A percentile compares a stretch with the other conserved stretches of the same genome.
These are phyloP conservation scores for Heliosperma pusillum DNA, from an alignment of 148 eudicot genomes.

Conservation along the genomic window DNA sequence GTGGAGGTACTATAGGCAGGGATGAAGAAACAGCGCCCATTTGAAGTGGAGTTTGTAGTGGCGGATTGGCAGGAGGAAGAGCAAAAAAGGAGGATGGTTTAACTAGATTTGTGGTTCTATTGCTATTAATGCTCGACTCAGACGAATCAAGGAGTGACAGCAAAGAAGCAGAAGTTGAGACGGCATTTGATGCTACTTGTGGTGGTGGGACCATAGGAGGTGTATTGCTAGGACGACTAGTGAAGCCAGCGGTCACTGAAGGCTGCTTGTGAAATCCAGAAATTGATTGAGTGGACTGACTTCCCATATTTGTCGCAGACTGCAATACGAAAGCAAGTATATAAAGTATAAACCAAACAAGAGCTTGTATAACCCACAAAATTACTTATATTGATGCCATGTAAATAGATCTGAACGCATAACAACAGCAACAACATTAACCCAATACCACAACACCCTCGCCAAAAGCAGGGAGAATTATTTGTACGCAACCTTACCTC, in stretches of 20 bases:
- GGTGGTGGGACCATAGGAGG: constrained; percentile 36
- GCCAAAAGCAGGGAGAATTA: background rate
- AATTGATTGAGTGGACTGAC: constrained; percentile 39
- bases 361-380: background rate
- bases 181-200: constrained; percentile 37
- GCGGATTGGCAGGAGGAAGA: constrained; percentile 44
- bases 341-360: constrained; percentile 9
- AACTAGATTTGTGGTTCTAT: constrained; percentile 48
- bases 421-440: background rate
- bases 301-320: constrained; percentile 58
- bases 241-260: constrained; percentile 32
- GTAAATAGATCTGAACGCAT: constrained; percentile 12
- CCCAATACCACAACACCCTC: background rate
- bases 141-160: constrained; percentile 40
- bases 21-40: constrained; percentile 44
- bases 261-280: constrained; percentile 37
- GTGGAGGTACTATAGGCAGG: constrained; percentile 53
- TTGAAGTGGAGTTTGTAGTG: constrained; percentile 31
- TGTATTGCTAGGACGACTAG: constrained; percentile 36
- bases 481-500: background rate
- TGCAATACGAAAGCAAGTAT: constrained; percentile 40
- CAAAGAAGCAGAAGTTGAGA: constrained; percentile 42
- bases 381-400: background rate
- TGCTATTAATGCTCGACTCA: constrained; percentile 38
- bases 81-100: constrained; percentile 68